phyloP scores from a whole-genome alignment of 2,329 filamentous ascomycete species.

The Aspergillus brasiliensis region DNA sequence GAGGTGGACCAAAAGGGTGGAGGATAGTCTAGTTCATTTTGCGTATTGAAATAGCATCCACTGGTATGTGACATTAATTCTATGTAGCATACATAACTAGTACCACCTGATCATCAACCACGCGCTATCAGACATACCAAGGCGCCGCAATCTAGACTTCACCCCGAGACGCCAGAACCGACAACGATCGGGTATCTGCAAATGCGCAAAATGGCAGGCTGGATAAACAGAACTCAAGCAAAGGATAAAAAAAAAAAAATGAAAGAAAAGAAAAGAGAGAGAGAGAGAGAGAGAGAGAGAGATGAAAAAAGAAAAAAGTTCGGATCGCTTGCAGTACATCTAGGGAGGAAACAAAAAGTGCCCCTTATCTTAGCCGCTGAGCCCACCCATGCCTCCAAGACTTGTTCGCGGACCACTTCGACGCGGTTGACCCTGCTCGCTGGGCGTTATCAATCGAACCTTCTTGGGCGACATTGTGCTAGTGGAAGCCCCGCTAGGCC shows the following conservation, averaged over 20 bases:
- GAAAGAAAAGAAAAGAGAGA: background rate
- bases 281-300: too few relatives aligned
- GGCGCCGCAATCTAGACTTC: background rate
- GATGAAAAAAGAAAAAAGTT: background rate
- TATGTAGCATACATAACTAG: background rate
- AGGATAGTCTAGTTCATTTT: background rate
- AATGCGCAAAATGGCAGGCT: background rate
- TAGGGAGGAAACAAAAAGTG: background rate
- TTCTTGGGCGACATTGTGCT: slow-evolving; percentile 47
- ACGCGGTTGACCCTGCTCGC: slow-evolving; percentile 40
- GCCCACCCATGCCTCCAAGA: slow-evolving; percentile 17
- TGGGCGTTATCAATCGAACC: slow-evolving; percentile 48
- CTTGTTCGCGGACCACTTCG: slow-evolving; percentile 24
- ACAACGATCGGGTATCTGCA: background rate
- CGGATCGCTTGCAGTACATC: background rate
- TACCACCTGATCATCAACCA: background rate
- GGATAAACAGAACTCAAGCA: background rate
- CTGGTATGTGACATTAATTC: background rate
- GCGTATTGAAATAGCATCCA: background rate
- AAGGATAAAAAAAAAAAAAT: too few relatives aligned
- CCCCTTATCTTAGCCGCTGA: slow-evolving; percentile 6
- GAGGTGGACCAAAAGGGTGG: too few relatives aligned
- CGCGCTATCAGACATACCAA: background rate
- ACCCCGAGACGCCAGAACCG: background rate
- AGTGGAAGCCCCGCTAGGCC: slow-evolving; percentile 30